Evolutionary conservation across 2,329 filamentous ascomycete genomes (phyloP), one percentile per base, ranked within the genome.

Genomic region (Cladosporium sp.): DNA sequence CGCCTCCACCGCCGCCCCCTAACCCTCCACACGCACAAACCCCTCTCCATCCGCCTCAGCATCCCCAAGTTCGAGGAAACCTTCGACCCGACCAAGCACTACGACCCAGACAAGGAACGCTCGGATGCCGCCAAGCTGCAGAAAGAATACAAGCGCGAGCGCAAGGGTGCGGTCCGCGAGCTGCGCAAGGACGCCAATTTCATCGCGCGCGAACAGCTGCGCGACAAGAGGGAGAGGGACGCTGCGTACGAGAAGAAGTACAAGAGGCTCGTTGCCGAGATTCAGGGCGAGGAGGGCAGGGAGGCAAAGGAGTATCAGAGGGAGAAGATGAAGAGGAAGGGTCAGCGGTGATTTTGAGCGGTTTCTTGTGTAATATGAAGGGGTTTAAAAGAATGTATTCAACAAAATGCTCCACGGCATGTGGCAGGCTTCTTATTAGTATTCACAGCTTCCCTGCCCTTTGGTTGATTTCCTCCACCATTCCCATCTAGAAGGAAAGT

Each of bases 241-340:
- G 82, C 81, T 51, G 90, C 88, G 57, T 97, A 98, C 76, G 92
- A 97, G 77, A 88, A 87, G 77, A 97, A 97, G 79, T 95, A 92
- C 76, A 88, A 86, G 77, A 82, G 86, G 57, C 76, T 98, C 53
- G 83, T 97, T 59, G 88, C 91, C 8, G 91, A 96, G 78, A 96
- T 98, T 62, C 92, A 98, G 73, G 88, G 86, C 59, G 86, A 95
- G 72, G 93, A 96, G 69, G 92, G 92, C 1, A 76, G 78, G 52
- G 91, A 93, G 69, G 78, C 82, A 38, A 97, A 97, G 71, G 80
- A 79, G 42, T 97, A 97, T 78, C 91, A 94, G 72, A 79, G 85
- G 62, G 89, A 94, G 77, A 93, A 84, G 77, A 78, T 80, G 67
- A 77, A 77, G 66, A 79, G 90, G 69, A 89, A 88, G 48, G 41